A percentile compares a stretch with the other conserved stretches of the same genome.
These are phyloP conservation scores for Hansfordia pulvinata DNA, from an alignment of 2,329 filamentous ascomycete species.

Conservation along the genomic window DNA sequence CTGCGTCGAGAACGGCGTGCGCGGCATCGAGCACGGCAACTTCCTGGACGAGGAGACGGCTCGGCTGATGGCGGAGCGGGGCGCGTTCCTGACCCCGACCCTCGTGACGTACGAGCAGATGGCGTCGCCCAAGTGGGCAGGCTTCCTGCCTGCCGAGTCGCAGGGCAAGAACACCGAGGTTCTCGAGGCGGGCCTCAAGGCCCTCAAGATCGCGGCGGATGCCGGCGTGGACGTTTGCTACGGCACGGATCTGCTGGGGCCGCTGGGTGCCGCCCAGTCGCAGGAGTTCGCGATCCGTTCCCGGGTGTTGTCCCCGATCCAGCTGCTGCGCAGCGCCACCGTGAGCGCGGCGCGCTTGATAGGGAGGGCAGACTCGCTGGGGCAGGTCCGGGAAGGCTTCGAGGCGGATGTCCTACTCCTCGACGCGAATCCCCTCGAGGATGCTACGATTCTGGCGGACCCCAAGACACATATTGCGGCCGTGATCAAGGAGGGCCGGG, in stretches of 20 bases:
- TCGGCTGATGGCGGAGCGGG: slow-evolving; percentile 29
- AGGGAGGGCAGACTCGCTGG: slow-evolving; percentile 26
- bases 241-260: slow-evolving; percentile 38
- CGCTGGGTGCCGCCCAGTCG: slow-evolving; percentile 31
- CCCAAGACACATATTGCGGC: slow-evolving; percentile 28
- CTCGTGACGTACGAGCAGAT: slow-evolving; percentile 34
- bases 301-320: slow-evolving; percentile 23
- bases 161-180: slow-evolving; percentile 32
- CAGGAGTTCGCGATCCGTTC: slow-evolving; percentile 32
- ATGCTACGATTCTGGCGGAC: slow-evolving; percentile 32
- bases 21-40: slow-evolving; percentile 32
- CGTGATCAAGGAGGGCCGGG: slow-evolving; percentile 36
- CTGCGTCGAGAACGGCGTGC: slow-evolving; percentile 34
- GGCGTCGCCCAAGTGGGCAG: slow-evolving; percentile 23
- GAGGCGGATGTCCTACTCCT: slow-evolving; percentile 35
- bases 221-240: slow-evolving; percentile 39
- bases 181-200: slow-evolving; percentile 26
- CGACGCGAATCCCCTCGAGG: slow-evolving; percentile 33
- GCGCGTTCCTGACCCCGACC: slow-evolving; percentile 35
- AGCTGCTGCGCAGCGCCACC: slow-evolving; percentile 35
- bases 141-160: slow-evolving; percentile 25
- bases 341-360: slow-evolving; percentile 33
- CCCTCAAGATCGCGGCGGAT: slow-evolving; percentile 29
- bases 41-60: slow-evolving; percentile 24
- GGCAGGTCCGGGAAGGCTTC: slow-evolving; percentile 31